phyloP scores from a whole-genome alignment of 495 filamentous ascomycete genomes.

The Astrothelium macrocarpum region DNA sequence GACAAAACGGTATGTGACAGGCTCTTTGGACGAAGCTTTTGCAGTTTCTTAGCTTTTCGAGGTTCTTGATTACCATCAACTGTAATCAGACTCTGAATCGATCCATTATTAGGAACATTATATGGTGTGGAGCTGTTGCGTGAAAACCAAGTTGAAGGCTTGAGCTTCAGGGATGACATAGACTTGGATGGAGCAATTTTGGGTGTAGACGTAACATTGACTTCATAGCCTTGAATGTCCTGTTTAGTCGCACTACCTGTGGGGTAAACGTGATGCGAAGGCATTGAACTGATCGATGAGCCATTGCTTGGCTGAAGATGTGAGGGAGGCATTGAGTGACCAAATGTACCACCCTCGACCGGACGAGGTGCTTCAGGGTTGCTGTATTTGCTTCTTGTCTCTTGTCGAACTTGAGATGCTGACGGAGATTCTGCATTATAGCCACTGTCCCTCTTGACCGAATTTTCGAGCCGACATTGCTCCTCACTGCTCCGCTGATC shows the following conservation, averaged over 20 bases:
- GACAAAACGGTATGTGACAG: background rate
- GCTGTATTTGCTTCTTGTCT: background rate
- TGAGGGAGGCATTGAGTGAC: background rate
- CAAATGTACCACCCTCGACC: background rate
- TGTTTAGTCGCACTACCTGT: background rate
- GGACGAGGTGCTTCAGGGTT: conserved; percentile 1
- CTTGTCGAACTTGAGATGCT: background rate
- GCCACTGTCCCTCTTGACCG: background rate
- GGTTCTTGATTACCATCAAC: background rate
- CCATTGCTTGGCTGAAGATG: background rate
- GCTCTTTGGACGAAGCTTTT: background rate
- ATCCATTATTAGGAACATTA: background rate
- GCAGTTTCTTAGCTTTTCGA: background rate
- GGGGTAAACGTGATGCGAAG: background rate
- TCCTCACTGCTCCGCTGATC: background rate
- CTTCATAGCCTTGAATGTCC: background rate
- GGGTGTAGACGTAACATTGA: background rate
- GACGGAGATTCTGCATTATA: background rate
- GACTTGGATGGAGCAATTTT: background rate
- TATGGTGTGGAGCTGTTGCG: background rate
- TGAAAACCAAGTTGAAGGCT: background rate
- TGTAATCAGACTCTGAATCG: background rate
- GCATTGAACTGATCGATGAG: background rate
- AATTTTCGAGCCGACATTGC: background rate
- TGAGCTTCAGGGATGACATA: background rate